Base-by-base conservation (phyloP, 75 land plant species). In the Gnetum montanum region DNA sequence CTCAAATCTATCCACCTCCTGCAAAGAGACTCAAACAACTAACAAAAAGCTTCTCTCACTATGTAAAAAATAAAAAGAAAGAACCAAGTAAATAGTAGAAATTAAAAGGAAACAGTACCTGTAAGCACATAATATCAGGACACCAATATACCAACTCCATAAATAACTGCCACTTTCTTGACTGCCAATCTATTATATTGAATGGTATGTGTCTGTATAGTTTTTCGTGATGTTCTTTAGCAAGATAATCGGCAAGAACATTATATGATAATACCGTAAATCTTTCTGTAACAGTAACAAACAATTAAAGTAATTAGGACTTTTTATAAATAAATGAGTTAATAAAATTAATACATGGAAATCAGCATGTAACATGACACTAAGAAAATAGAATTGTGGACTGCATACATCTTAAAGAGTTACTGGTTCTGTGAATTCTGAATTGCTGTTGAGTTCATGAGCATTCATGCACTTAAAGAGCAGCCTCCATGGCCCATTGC, bases 1-100 rank as follows among this genome's bases (percentile, higher is more conserved):
- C 2, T 65, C 59, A 63, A 75, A 95, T 41, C 71, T 79, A 62
- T 95, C 99, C 54, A 95, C 99, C 65, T 95, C 99, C 99, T 95
- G 71, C 33, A 56, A 58, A 57, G 10, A 34, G 46, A 60, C 13
- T 25, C 16, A 51, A 13, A 56, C 18, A 23, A 18, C 31, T 57
- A 28, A 54, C 12, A 23, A 29, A 20, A 54, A 6, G 31, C 10
- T 8, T 19, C 11, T 19, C n/a, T 6, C 31, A 15, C n/a, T 54
- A 20, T 7, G 31, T 34, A 54, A 16, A n/a, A 20, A 8, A 49
- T 49, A 49, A n/a, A 49, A 15, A 8, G n/a, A 16, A 8, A 49
- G 51, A 10, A 10, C 15, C 10, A 15, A n/a, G n/a, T n/a, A n/a
- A n/a, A n/a, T n/a, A n/a, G n/a, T n/a, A n/a, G n/a, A n/a, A n/a